Conservation (phyloP, 2,329 filamentous ascomycete genomes). For the Phyllosticta capitalensis region DNA sequence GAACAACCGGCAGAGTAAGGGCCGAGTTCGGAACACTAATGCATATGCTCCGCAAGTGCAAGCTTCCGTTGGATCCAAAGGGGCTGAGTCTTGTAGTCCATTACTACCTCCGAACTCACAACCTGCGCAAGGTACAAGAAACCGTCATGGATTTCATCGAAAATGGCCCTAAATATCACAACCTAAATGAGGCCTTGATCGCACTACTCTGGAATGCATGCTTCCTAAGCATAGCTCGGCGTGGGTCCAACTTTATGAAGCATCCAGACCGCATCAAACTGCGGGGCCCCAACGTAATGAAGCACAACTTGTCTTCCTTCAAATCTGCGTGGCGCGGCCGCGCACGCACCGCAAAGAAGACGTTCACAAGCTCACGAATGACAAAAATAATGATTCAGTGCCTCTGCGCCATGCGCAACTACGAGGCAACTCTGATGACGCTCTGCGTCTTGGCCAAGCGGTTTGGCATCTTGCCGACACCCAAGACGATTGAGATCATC, state of each 20-base stretch:
- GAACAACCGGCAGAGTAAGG: constrained; percentile 22
- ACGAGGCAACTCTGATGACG: constrained; percentile 26
- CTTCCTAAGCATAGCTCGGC: neutral
- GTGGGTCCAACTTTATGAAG: neutral
- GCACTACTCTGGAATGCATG: neutral
- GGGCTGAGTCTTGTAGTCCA: constrained; percentile 28
- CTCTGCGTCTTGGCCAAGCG: constrained; percentile 21
- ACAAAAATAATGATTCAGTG: constrained; percentile 24
- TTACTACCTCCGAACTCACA: constrained; percentile 21
- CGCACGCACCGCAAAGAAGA: neutral
- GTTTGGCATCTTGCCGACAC: constrained; percentile 21
- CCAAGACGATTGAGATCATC: constrained; percentile 17
- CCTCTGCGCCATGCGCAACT: constrained; percentile 25
- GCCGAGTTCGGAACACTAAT: neutral
- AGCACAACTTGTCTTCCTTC: neutral
- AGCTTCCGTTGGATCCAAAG: constrained; percentile 17
- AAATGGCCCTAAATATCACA: neutral
- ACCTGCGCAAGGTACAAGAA: constrained; percentile 21
- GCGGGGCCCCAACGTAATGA: neutral
- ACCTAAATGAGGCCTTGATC: neutral
- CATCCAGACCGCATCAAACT: neutral
- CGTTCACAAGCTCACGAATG: constrained; percentile 16
- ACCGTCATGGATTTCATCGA: neutral
- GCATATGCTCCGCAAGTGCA: constrained; percentile 15
- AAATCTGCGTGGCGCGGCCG: neutral